Evolutionary conservation across 148 eudicot genomes (phyloP).

Genomic region (Vaccinium vitisidaea): DNA sequence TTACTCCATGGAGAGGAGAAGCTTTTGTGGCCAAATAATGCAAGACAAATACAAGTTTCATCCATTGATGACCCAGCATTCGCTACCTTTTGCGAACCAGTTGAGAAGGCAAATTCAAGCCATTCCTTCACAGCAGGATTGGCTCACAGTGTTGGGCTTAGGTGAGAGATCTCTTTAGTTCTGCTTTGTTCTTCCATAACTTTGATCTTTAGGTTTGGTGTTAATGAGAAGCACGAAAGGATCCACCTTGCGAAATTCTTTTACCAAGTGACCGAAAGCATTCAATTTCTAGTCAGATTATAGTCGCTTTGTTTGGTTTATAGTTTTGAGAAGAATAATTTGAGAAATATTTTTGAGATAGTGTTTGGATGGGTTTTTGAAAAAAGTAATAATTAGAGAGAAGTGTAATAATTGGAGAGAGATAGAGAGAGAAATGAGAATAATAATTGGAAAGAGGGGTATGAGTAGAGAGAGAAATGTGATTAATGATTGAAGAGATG

Average conservation of each 20-base stretch:
- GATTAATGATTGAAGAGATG: too few species aligned
- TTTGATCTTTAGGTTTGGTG: background rate
- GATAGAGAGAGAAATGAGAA: too few species aligned
- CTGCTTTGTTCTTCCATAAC: background rate
- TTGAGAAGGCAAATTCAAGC: conserved; percentile 49
- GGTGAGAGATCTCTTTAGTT: conserved; percentile 21
- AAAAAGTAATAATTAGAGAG: too few species aligned
- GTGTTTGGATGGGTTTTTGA: too few species aligned
- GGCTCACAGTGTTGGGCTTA: conserved; percentile 50
- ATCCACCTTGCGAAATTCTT: background rate
- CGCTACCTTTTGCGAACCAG: conserved; percentile 54
- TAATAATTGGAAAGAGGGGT: too few species aligned
- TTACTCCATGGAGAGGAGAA: conserved; percentile 25
- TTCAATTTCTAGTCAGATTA: background rate
- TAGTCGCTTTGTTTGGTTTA: too few species aligned
- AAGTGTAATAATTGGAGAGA: too few species aligned
- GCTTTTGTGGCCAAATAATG: conserved; percentile 44
- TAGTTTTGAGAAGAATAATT: too few species aligned
- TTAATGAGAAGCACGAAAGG: background rate
- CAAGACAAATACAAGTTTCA: conserved; percentile 40
- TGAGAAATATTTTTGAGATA: too few species aligned
- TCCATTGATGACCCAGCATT: conserved; percentile 41
- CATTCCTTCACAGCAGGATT: conserved; percentile 49
- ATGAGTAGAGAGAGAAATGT: too few species aligned
- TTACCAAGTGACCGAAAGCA: background rate